Evolutionary conservation across 2,329 filamentous ascomycete genomes (phyloP).

Genomic region (Sphaerostilbella broomeana): DNA sequence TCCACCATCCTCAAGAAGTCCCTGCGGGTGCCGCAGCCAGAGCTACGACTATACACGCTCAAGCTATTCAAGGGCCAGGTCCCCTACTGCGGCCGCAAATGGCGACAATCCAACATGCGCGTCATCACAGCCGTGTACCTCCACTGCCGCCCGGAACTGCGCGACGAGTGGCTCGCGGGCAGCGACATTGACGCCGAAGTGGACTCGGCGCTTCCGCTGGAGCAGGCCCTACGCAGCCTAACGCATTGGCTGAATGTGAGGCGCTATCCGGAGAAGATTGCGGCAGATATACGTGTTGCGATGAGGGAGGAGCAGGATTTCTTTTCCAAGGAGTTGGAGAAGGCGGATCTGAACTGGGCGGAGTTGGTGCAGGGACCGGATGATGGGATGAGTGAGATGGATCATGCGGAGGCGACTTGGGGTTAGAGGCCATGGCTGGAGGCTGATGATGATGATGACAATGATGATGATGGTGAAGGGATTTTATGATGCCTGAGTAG

Average conservation of each 20-base stretch:
- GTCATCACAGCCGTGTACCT: conserved; percentile 97
- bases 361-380: conserved; percentile 33
- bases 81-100: conserved; percentile 95
- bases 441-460: not conserved
- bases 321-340: conserved; percentile 70
- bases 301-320: conserved; percentile 72
- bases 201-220: conserved; percentile 83
- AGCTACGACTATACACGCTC: conserved; percentile 85
- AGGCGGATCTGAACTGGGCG: conserved; percentile 51
- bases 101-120: conserved; percentile 96
- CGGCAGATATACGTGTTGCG: conserved; percentile 47
- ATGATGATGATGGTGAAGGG: too few species aligned
- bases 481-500: too few species aligned
- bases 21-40: conserved; percentile 80
- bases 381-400: conserved; percentile 28
- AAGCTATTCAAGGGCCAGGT: conserved; percentile 99
- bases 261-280: conserved; percentile 73
- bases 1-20: conserved; percentile 87
- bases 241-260: conserved; percentile 94
- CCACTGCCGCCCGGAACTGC: conserved; percentile 83
- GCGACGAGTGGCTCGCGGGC: conserved; percentile 91
- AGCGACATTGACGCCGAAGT: conserved; percentile 90
- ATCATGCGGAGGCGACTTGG: conserved; percentile 27
- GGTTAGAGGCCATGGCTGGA: conserved; percentile 5
- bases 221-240: conserved; percentile 80